Conservation (phyloP, 306 rosid genomes). For the Rubus parviflorus region DNA sequence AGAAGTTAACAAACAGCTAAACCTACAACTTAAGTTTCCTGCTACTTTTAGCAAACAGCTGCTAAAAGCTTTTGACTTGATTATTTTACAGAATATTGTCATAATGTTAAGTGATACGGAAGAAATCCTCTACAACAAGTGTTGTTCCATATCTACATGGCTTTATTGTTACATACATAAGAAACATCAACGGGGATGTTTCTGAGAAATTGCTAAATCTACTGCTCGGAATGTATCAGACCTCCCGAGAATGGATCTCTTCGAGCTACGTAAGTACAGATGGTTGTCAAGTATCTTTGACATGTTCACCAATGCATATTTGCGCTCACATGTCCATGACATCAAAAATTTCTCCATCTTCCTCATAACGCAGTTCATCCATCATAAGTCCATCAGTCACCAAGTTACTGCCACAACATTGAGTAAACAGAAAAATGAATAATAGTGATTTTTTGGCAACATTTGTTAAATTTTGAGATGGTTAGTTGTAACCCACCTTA, state of each 20-base stretch:
- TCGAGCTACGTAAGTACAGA: constrained; percentile 40
- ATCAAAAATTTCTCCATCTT: constrained; percentile 78
- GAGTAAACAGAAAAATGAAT: constrained; percentile 9
- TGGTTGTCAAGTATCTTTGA: constrained; percentile 27
- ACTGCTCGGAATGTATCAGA: constrained; percentile 15
- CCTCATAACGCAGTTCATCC: constrained; percentile 47
- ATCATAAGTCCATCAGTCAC: constrained; percentile 60
- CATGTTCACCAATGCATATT: constrained; percentile 19
- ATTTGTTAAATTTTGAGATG: neutral
- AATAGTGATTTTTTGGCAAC: neutral
- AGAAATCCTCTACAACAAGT: no score
- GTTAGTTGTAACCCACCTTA: constrained; percentile 56
- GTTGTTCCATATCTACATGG: constrained; percentile 25
- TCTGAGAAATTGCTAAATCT: constrained; percentile 22
- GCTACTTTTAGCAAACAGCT: neutral
- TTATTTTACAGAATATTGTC: neutral
- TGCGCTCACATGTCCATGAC: constrained; percentile 79
- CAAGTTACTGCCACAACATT: constrained; percentile 62
- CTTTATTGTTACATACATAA: constrained; percentile 27
- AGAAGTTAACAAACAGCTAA: neutral
- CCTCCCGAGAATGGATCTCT: constrained; percentile 24
- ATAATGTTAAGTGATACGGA: neutral
- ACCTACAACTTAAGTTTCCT: neutral
- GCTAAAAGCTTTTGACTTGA: neutral
- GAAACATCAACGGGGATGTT: constrained; percentile 22